Evolutionary conservation across 345 rosid genomes (phyloP), one percentile per base, ranked within the genome.

Genomic region (Gossypium mustelinum): DNA sequence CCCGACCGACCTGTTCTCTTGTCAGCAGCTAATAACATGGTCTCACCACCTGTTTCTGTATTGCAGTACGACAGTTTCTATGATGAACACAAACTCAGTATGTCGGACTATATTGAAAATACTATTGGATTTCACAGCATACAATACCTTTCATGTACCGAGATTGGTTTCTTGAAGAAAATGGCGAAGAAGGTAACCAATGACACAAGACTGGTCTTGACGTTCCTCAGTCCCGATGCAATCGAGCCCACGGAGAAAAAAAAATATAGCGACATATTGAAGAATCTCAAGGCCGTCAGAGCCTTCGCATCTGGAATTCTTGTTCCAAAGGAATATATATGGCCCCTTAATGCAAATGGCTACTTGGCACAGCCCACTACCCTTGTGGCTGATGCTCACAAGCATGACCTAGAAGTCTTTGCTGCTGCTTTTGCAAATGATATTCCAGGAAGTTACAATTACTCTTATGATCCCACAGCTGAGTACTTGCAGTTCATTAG

Each of bases 381-480:
- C 11, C 79, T 95, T 50, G 99, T 95, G 11, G 20, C 59, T 4
- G 98, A 93, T 85, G 99, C 99, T 64, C 97, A 90, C 78, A 87
- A 89, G 58, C 81, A 61, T 1, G 96, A 92, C 66, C 82, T 95
- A 44, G 89, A 89, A 82, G 91, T 91, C 2, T 86, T 83, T 64
- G 98, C 89, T 79, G 86, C 89, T 48, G 95, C 91, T 0, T 94
- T 94, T 69, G 90, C 92, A 13, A 95, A 95, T 62, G 99, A 95
- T 74, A 3, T 58, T 9, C 66, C 63, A 1, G 67, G 71, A 20
- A 84, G 95, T 74, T 84, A 76, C 64, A 89, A 89, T 82, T 95
- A 95, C 56, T 84, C 84, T 75, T 91, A 81, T 27, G 98, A 93
- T 79, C 99, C 98, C 12, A 59, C 85, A 0, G 9, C 79, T 17